Percentiles rank a stretch among this genome's conserved stretches.
phyloP scores from a whole-genome alignment of 1,284 basidiomycete species.

The Schizopora paradoxa region DNA sequence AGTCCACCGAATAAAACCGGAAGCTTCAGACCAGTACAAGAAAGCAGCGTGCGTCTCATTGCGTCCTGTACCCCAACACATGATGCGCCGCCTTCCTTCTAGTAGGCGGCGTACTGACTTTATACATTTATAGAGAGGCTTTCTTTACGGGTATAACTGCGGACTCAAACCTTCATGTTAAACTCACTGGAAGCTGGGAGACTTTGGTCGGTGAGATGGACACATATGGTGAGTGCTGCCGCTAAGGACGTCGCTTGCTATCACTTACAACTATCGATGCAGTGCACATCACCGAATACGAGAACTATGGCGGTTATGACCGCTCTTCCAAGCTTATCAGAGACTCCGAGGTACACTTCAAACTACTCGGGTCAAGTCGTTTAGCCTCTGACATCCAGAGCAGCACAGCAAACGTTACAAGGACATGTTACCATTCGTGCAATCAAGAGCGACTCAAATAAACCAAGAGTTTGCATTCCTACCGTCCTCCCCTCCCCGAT shows the following conservation, averaged over 20 bases:
- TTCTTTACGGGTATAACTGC: slow-evolving; percentile 78
- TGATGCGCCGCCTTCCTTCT: background rate
- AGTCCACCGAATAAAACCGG: slow-evolving; percentile 80
- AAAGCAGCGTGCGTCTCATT: slow-evolving; percentile 67
- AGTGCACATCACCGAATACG: slow-evolving; percentile 84
- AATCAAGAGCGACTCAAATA: slow-evolving; percentile 69
- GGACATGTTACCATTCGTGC: slow-evolving; percentile 69
- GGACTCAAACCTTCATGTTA: slow-evolving; percentile 69
- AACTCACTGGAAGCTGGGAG: slow-evolving; percentile 91
- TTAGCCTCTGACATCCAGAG: background rate
- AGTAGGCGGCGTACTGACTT: background rate
- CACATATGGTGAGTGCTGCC: slow-evolving; percentile 54
- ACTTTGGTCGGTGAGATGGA: slow-evolving; percentile 83
- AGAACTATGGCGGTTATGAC: slow-evolving; percentile 84
- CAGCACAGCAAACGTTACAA: slow-evolving; percentile 61
- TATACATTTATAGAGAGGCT: slow-evolving; percentile 46
- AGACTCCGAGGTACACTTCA: slow-evolving; percentile 46
- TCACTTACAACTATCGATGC: slow-evolving; percentile 1
- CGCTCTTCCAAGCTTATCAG: slow-evolving; percentile 56
- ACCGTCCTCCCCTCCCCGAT: slow-evolving; percentile 80
- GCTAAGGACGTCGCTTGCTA: background rate
- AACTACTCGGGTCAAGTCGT: slow-evolving; percentile 2
- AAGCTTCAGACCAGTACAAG: slow-evolving; percentile 76
- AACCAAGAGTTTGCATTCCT: slow-evolving; percentile 93
- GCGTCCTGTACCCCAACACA: background rate